Evolutionary conservation across 192 early-diverging fungal genomes (phyloP), one percentile per base, ranked within the genome.

Genomic region (Umbelopsis ramanniana): DNA sequence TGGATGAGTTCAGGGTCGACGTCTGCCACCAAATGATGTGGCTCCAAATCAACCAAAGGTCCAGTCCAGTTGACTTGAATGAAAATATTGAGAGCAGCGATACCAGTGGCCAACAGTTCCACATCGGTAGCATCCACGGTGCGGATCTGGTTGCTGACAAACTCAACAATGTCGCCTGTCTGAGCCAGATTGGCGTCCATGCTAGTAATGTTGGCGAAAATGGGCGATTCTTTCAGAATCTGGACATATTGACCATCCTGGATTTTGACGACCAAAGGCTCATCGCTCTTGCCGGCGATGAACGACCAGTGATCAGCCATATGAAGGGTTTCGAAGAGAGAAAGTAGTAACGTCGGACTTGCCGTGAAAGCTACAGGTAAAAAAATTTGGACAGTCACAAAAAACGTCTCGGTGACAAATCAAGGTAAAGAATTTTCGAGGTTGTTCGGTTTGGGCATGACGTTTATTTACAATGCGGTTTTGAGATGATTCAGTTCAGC

Each of bases 31-130:
- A 94, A 52, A 11, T 84, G 73, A 17, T 79, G 76, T 0, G 89
- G 76, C 67, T 92, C 87, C 9, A 92, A 76, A 11, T 78, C 76
- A 12, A 96, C 52, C 7, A 82, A 73, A 8, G 96, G 96, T 6
- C 96, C 96, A 1, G 96, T 98, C 93, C 93, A 97, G 67, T 87
- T 89, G 38, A 85, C 82, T 82, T 98, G 95, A 21, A 96, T 72
- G 83, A 98, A 98, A 21, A 86, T 81, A 35, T 90, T 88, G n/a
- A 98, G 82, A 38, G 84, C 84, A 2, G 92, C 90, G 23, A 89
- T 85, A 43, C 85, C 93, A 12, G 96, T 72, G 23, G 70, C 70
- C 23, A 92, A 78, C 12, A 92, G 57, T 19, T 83, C 67, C 45
- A 84, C 55, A 11, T 66, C 29, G 19, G 52, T 53, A 5, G 35